Evolutionary conservation across 1,284 basidiomycete species (phyloP), one percentile per base, ranked within the genome.

Genomic region (Rhodotorula sp.): DNA sequence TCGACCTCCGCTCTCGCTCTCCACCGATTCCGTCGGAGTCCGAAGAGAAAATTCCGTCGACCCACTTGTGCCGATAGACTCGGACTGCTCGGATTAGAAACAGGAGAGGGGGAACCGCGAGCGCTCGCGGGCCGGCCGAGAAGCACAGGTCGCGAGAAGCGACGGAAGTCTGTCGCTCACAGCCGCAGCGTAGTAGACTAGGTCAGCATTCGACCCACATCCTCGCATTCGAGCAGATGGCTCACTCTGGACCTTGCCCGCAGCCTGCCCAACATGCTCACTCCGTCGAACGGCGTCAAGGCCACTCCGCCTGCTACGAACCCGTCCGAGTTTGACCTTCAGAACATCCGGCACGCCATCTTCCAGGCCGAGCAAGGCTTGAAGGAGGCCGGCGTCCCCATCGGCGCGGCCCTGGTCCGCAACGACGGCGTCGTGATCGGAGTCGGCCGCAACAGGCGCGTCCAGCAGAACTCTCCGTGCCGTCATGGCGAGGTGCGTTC

Each of bases 341-440:
- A 43, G 15, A 70, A 70, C 54, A 70, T 76, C 31, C 58, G 64
- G 54, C 68, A 70, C 48, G 75, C 75, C 16, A 49, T 74, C 23
- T 67, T 70, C 43, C 75, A 76, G 54, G 74, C 62, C 0, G 66
- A 71, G n/a, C 62, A 69, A 4, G 74, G 69, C 0, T 54, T 76
- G 43, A 15, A 29, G 5, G 65, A 67, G 58, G 14, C 47, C 29
- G 65, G 65, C 21, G 52, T 67, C 21, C 65, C 65, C 29, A 67
- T 76, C 47, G 75, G 75, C 12, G 75, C 75, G 0, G 73, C 72
- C 1, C 64, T 76, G 18, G 69, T 76, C 0, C 34, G 66, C 16
- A 51, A 52, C n/a, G 73, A 76, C 21, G 75, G 72, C 10, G 67
- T 68, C 3, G 72, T 74, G 10, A 68, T 76, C 23, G 75, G 75